Conservation (phyloP, 208 protist species). For the Acanthamoeba healyi region DNA sequence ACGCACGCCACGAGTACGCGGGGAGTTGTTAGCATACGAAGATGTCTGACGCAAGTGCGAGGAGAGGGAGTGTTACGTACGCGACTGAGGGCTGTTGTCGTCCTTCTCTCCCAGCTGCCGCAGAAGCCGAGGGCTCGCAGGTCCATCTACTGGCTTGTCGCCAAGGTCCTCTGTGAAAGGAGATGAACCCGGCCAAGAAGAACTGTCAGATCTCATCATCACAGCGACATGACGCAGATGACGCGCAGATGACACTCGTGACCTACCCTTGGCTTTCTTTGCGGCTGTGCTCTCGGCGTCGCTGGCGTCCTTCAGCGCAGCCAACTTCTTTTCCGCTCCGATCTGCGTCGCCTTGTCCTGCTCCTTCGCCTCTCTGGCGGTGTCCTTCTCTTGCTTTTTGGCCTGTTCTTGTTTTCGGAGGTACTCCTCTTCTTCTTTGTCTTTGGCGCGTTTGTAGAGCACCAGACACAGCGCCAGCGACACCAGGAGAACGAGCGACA, state of each 20-base stretch:
- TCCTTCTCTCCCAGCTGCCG: neutral
- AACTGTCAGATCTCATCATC: too few species aligned
- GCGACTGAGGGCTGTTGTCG: neutral
- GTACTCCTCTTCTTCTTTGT: constrained; percentile 17
- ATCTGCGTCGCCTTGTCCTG: neutral
- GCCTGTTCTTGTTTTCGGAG: neutral
- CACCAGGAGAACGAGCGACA: constrained; percentile 4
- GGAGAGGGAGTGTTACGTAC: neutral
- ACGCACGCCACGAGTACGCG: too few species aligned
- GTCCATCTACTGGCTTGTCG: neutral
- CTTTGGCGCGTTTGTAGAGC: constrained; percentile 44
- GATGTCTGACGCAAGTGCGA: neutral
- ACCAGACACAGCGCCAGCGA: neutral
- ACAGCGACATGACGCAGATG: too few species aligned
- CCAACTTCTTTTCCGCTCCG: neutral
- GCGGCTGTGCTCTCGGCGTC: neutral
- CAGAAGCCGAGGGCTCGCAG: neutral
- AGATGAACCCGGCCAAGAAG: neutral
- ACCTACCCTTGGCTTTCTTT: neutral
- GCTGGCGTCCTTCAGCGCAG: too few species aligned
- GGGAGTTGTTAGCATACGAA: neutral
- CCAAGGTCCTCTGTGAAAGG: neutral
- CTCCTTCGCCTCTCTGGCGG: neutral
- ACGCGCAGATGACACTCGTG: too few species aligned
- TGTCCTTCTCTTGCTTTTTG: neutral